These are phyloP conservation scores for Tulasnella sp. DNA, from an alignment of 768 basidiomycete genomes.

Conservation along the genomic window DNA sequence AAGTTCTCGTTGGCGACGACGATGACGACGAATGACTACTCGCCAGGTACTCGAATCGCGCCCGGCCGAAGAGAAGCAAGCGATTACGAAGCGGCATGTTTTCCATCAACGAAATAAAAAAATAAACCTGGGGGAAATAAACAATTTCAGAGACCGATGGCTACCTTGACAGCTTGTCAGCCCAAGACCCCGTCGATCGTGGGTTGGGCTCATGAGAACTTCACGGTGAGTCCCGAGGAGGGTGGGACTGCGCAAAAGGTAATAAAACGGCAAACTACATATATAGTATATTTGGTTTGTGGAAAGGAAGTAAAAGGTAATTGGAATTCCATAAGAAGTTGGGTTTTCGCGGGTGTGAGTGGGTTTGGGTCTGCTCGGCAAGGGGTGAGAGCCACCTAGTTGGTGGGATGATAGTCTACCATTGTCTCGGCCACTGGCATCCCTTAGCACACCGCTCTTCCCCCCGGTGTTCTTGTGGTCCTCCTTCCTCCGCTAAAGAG, in stretches of 20 bases:
- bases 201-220: neutral
- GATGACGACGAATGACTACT: neutral
- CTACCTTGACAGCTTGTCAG: neutral
- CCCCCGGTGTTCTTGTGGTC: neutral
- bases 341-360: neutral
- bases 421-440: neutral
- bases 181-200: neutral
- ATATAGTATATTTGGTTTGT: neutral
- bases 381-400: slow-evolving; percentile 2
- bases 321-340: neutral
- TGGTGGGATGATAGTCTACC: neutral
- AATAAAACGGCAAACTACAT: neutral
- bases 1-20: neutral
- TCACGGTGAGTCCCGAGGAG: neutral
- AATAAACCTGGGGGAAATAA: no score
- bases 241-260: neutral
- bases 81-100: neutral
- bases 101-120: no score
- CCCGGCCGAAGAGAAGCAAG: neutral
- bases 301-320: neutral
- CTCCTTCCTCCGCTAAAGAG: neutral
- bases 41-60: neutral
- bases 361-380: neutral
- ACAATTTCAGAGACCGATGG: neutral
- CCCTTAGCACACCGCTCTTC: neutral